Evolutionary conservation across 768 basidiomycete species (phyloP), one percentile per base, ranked within the genome.

Genomic region (Leccinum uliginosum): DNA sequence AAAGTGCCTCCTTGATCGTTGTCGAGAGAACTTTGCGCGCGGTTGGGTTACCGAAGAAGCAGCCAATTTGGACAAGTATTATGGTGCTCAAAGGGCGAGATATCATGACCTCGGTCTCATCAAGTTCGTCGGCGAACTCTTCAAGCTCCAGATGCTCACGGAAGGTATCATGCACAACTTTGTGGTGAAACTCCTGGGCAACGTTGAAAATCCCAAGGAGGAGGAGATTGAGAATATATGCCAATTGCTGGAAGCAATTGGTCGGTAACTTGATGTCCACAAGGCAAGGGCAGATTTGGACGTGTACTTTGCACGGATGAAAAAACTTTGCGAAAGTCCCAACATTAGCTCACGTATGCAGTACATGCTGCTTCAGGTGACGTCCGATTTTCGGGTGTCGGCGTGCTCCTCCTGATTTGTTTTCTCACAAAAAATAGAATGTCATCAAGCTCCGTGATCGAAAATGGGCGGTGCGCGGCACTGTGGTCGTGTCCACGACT

Each of bases 141-240:
- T 93, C 87, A 98, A 98, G 77, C 78, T 99, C 19, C 90, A 92
- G 75, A 97, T 98, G 93, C 78, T 98, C 54, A 94, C 93, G 50
- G 93, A 94, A 76, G 87, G 93, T 63, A 96, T 98, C 76, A 99
- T 98, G 91, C 91, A 93, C 78, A 90, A 93, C 73, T 99, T 94
- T 79, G 86, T 98, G 70, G 92, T 93, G 83, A 94, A 95, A 75
- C 82, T 98, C 11, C 78, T 98, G 12, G 83, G 87, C 54, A 98
- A 99, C 69, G 88, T 96, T 56, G 87, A 93, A 63, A 91, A 92
- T 66, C 96, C 94, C 0, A 94, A 98, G 67, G 96, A 98, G 74
- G 96, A 98, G 76, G 94, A 97, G 68, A 90, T 99, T 60, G 96
- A 98, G 80, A 91, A 87, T 49, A 80, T 97, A 56, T 98, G 94